These are phyloP conservation scores for Acanthamoeba rhysodes DNA, from an alignment of 208 protist genomes.

Conservation along the genomic window DNA sequence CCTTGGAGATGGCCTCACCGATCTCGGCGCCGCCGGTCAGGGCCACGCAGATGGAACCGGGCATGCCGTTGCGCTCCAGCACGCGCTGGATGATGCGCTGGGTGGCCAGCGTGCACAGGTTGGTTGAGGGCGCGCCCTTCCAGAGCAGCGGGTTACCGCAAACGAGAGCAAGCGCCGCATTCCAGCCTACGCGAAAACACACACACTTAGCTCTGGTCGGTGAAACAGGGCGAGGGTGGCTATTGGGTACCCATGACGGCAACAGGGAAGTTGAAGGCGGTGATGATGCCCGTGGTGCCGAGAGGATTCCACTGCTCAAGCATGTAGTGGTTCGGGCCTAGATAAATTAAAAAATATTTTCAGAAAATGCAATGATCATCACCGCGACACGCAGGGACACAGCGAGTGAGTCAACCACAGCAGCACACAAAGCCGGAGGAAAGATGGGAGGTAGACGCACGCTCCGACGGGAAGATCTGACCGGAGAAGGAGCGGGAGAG, in stretches of 20 bases:
- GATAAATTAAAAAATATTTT: too few species aligned
- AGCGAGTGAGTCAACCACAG: background rate
- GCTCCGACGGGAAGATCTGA: constrained; percentile 87
- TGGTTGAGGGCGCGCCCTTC: constrained; percentile 88
- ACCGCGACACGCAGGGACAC: too few species aligned
- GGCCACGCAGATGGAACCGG: constrained; percentile 80
- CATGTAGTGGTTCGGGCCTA: constrained; percentile 85
- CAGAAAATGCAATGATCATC: too few species aligned
- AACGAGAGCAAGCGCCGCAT: constrained; percentile 88
- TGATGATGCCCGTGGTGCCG: constrained; percentile 90
- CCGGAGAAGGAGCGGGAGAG: constrained; percentile 86
- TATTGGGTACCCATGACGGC: constrained; percentile 83
- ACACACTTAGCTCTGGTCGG: too few species aligned
- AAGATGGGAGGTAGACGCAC: constrained; percentile 3
- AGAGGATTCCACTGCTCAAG: constrained; percentile 92
- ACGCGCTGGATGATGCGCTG: constrained; percentile 88
- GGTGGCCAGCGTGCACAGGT: constrained; percentile 86
- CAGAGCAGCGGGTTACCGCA: constrained; percentile 89
- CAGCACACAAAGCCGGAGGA: constrained; percentile 37
- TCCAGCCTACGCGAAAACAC: constrained; percentile 85
- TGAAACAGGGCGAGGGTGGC: background rate
- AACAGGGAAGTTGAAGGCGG: constrained; percentile 93
- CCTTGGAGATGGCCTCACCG: constrained; percentile 87
- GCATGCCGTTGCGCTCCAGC: constrained; percentile 86
- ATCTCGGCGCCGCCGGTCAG: constrained; percentile 85